Conservation (phyloP, 2,329 filamentous ascomycete genomes). For the Trichophyton verrucosum region DNA sequence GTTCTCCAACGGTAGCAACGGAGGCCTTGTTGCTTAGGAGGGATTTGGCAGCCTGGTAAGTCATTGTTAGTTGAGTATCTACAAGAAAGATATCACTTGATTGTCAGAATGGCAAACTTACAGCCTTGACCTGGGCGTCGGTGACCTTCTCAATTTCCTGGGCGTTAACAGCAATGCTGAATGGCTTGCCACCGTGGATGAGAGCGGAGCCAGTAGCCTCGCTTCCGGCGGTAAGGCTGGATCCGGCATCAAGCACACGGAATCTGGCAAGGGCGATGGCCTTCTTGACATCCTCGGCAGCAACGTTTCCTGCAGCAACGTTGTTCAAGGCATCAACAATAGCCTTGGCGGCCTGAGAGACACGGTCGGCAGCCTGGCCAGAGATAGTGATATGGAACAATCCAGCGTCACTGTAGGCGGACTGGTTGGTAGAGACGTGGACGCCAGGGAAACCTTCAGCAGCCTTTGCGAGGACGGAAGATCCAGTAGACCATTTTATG, state of each 20-base stretch:
- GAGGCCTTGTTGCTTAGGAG: constrained; percentile 80
- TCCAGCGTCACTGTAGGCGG: constrained; percentile 85
- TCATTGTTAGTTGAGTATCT: constrained; percentile 13
- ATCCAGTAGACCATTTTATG: constrained; percentile 93
- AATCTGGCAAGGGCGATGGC: constrained; percentile 90
- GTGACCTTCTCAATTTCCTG: constrained; percentile 71
- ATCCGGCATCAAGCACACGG: constrained; percentile 67
- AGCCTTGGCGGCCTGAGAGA: constrained; percentile 61
- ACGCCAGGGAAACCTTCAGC: constrained; percentile 54
- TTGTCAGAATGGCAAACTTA: constrained; percentile 38
- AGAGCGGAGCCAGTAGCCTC: constrained; percentile 76
- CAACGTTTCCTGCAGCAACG: constrained; percentile 61
- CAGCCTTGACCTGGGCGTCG: constrained; percentile 70
- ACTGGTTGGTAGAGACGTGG: constrained; percentile 60
- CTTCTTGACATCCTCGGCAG: constrained; percentile 80
- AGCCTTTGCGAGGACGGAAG: constrained; percentile 77
- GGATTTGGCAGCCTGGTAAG: constrained; percentile 64
- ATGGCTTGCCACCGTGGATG: constrained; percentile 66
- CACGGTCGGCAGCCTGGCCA: constrained; percentile 54
- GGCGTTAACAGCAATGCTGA: constrained; percentile 68
- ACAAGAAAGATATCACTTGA: constrained; percentile 9
- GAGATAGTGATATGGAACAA: constrained; percentile 72
- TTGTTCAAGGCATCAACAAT: constrained; percentile 72
- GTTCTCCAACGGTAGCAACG: constrained; percentile 79
- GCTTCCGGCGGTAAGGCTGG: constrained; percentile 64